Base-by-base conservation (phyloP, 345 rosid genomes). In the Heritiera littoralis region DNA sequence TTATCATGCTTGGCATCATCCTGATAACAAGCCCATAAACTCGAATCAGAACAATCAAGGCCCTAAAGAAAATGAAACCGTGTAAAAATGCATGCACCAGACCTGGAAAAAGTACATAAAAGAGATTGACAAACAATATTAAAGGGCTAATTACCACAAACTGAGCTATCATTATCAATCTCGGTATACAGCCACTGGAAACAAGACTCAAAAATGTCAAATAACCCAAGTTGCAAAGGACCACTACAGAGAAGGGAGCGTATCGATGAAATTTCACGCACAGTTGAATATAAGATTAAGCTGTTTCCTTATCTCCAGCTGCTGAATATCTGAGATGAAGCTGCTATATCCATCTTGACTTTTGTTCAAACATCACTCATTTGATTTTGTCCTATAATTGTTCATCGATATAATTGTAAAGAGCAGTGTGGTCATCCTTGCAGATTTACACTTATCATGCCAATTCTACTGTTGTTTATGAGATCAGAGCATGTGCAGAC, bases 251-350 rank as follows among this genome's bases (percentile, higher is more conserved):
- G 4, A 49, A 13, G 18, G 56, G 18, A 52, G 56, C 18, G 14
- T 14, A 52, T 13, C 18, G 28, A 52, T 52, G 56, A 30, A 7
- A 30, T 61, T 61, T 61, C 5, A 1, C 12, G 40, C 67, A 63
- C n/a, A 14, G 9, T 65, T 35, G 20, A 65, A 65, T 45, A 35
- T 65, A 65, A 65, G 45, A 65, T 5, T 14, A 2, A 0, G 68
- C n/a, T 65, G 67, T 32, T 64, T 32, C 67, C 43, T 13, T 64
- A 64, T 64, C 67, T 64, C 67, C 9, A 6, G n/a, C 67, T 63
- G 43, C 66, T 30, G 40, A 30, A 61, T 10, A 60, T 60, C 23
- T 60, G 0, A 23, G 35, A 60, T 20, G 23, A 60, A 23, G 35
- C 14, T 23, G 35, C 3, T 23, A 14, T 60, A 4, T 60, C 9